Conservation (phyloP, 345 rosid species). For the Citrus inodora region DNA sequence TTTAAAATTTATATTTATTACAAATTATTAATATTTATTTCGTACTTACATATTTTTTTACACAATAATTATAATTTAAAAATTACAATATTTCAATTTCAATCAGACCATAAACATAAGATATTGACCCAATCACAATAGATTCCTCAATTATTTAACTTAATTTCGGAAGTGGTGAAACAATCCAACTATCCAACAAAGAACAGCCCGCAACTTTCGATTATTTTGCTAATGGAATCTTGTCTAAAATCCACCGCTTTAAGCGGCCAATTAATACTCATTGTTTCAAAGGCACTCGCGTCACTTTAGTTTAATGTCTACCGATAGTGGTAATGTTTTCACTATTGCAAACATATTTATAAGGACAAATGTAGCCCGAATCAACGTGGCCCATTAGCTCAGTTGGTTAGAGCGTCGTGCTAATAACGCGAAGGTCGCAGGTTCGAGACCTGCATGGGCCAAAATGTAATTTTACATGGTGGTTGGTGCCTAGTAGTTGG, state of each 20-base stretch:
- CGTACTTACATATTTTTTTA: fast-evolving
- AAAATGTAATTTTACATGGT: not conserved
- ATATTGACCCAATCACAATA: not conserved
- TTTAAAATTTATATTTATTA: too few relatives aligned
- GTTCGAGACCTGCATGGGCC: slow-evolving; percentile 79
- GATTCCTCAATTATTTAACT: not conserved
- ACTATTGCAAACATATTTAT: too few relatives aligned
- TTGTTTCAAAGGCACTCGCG: too few relatives aligned
- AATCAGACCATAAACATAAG: not conserved
- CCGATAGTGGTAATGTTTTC: too few relatives aligned
- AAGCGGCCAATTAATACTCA: not conserved
- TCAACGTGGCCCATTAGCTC: not conserved
- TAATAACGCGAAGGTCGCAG: slow-evolving; percentile 92
- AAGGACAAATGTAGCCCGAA: too few relatives aligned
- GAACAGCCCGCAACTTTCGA: not conserved
- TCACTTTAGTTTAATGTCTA: too few relatives aligned
- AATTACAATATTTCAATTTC: fast-evolving
- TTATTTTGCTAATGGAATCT: not conserved
- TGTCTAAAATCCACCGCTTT: not conserved
- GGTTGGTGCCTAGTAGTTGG: too few relatives aligned
- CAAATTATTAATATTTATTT: too few relatives aligned
- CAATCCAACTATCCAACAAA: not conserved
- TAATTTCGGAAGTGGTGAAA: not conserved
- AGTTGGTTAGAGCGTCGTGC: slow-evolving; percentile 33
- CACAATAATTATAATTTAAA: too few relatives aligned